phyloP scores from a whole-genome alignment of 768 basidiomycete genomes.

The Hygrocybe coccinea region DNA sequence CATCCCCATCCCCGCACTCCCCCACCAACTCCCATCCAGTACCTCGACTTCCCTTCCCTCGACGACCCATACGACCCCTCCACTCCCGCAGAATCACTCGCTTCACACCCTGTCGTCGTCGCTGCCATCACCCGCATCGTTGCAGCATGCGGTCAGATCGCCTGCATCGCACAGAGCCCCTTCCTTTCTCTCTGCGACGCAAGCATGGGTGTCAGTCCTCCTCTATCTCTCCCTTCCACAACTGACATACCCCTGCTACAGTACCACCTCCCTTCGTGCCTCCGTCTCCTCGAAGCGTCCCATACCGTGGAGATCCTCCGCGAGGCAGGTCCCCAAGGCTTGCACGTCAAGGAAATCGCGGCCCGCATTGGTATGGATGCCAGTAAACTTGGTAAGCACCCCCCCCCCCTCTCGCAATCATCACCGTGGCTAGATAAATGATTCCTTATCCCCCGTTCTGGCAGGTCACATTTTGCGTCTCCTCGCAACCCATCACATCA shows the following conservation, averaged over 20 bases:
- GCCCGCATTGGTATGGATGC: slow-evolving; percentile 41
- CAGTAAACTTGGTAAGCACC: slow-evolving; percentile 46
- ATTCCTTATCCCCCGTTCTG: too few relatives aligned
- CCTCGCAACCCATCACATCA: slow-evolving; percentile 73
- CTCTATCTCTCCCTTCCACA: not conserved
- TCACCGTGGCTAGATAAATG: not conserved
- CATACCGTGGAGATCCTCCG: slow-evolving; percentile 67
- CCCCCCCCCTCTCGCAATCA: not conserved
- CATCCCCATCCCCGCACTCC: not conserved
- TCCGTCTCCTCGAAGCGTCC: slow-evolving; percentile 68
- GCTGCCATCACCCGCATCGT: slow-evolving; percentile 61
- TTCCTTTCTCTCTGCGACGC: slow-evolving; percentile 73
- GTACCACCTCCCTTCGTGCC: slow-evolving; percentile 72
- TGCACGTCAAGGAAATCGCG: slow-evolving; percentile 47
- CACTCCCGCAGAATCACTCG: slow-evolving; percentile 50
- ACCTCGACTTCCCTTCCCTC: slow-evolving; percentile 56
- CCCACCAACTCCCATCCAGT: slow-evolving; percentile 24
- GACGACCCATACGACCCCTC: slow-evolving; percentile 43
- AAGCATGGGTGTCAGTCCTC: slow-evolving; percentile 54
- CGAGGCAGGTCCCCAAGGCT: slow-evolving; percentile 50
- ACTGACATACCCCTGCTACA: slow-evolving; percentile 26
- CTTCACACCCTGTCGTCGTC: slow-evolving; percentile 54
- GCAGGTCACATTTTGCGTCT: slow-evolving; percentile 70
- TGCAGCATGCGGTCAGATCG: slow-evolving; percentile 64
- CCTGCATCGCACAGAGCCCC: slow-evolving; percentile 59